Percentiles rank a stretch among this genome's conserved stretches.
Conservation (phyloP, 2,329 filamentous ascomycete species). For the Fusarium sp. region DNA sequence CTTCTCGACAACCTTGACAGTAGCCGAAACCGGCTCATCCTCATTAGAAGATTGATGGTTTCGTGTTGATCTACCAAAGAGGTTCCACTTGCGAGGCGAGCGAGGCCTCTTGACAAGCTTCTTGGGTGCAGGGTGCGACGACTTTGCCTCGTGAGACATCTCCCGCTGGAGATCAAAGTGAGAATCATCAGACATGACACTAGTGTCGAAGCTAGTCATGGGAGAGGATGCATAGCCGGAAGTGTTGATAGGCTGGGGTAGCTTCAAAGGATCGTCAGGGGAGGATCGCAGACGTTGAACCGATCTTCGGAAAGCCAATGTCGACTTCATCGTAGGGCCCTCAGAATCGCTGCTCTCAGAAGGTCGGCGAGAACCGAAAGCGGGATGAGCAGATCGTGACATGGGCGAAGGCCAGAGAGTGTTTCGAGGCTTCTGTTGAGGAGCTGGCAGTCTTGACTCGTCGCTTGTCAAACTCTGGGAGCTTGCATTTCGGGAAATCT, state of each 20-base stretch:
- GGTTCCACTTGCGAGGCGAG: constrained; percentile 71
- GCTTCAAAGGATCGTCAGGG: constrained; percentile 57
- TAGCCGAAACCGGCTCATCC: constrained; percentile 57
- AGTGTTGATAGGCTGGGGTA: constrained; percentile 66
- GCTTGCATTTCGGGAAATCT: constrained; percentile 62
- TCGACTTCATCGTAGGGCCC: constrained; percentile 59
- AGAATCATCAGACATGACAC: constrained; percentile 68
- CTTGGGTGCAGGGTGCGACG: constrained; percentile 54
- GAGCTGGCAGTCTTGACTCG: constrained; percentile 54
- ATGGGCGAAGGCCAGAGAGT: constrained; percentile 67
- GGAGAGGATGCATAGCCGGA: constrained; percentile 58
- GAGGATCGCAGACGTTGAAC: constrained; percentile 61
- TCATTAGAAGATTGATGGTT: constrained; percentile 55
- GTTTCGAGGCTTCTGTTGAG: constrained; percentile 54
- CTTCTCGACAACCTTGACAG: constrained; percentile 60
- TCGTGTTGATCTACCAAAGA: constrained; percentile 67
- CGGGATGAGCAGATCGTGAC: constrained; percentile 51
- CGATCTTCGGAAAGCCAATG: constrained; percentile 66
- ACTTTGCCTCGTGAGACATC: constrained; percentile 46
- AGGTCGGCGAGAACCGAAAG: constrained; percentile 53
- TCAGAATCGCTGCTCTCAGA: constrained; percentile 69
- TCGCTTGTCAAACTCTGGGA: constrained; percentile 57
- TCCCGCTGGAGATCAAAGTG: constrained; percentile 55
- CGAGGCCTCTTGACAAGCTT: constrained; percentile 66
- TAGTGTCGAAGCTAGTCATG: constrained; percentile 67